These are phyloP conservation scores for Penicillium digitatum DNA, from an alignment of 2,329 filamentous ascomycete species.

Conservation along the genomic window DNA sequence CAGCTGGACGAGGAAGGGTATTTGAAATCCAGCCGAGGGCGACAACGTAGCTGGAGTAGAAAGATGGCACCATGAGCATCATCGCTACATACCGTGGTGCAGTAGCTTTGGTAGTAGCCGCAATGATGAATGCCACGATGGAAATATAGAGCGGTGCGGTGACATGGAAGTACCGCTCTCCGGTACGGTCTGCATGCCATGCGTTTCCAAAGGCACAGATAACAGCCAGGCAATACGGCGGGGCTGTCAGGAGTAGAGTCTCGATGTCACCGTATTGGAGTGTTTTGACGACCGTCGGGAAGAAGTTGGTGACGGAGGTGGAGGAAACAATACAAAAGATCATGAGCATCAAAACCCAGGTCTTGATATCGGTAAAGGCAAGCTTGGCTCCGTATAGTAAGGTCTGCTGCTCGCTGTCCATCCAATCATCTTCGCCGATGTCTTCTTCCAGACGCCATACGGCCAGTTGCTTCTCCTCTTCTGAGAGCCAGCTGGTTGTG, in stretches of 20 bases:
- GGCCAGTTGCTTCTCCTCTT: conserved; percentile 56
- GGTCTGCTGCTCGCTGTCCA: conserved; percentile 53
- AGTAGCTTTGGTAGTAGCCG: conserved; percentile 57
- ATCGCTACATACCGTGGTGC: conserved; percentile 66
- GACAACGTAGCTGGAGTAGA: conserved; percentile 66
- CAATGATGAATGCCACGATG: conserved; percentile 63
- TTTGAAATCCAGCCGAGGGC: conserved; percentile 71
- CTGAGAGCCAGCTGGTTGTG: conserved; percentile 57
- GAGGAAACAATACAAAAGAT: conserved; percentile 57
- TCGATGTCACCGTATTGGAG: conserved; percentile 59
- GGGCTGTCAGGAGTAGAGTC: conserved; percentile 61
- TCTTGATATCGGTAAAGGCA: conserved; percentile 58
- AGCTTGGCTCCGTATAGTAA: conserved; percentile 50
- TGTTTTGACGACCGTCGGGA: conserved; percentile 66
- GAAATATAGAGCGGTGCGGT: conserved; percentile 59
- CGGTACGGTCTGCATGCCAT: conserved; percentile 66
- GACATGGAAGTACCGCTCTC: conserved; percentile 68
- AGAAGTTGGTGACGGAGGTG: conserved; percentile 64
- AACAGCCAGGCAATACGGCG: conserved; percentile 60
- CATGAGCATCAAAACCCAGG: conserved; percentile 55
- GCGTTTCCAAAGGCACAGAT: conserved; percentile 63
- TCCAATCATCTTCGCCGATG: conserved; percentile 62
- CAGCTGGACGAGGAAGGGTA: conserved; percentile 68
- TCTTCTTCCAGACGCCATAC: conserved; percentile 61
- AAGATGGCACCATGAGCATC: conserved; percentile 65